Evolutionary conservation across 2,329 filamentous ascomycete genomes (phyloP).

Genomic region (Trichoderma endophyticum): DNA sequence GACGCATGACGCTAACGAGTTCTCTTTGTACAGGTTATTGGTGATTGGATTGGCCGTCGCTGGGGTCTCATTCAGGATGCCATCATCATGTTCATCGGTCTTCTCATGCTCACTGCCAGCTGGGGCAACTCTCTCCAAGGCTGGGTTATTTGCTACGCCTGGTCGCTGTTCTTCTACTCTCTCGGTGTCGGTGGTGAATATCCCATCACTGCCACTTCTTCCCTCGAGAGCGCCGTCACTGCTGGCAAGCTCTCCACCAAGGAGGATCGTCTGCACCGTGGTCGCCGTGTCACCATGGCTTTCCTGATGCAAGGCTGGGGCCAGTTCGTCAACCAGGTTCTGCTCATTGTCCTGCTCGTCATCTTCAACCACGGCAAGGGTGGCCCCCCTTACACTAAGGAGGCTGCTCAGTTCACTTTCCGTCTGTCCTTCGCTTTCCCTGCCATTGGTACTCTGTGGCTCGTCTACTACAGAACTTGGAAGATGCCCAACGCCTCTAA

Average conservation of each 20-base stretch:
- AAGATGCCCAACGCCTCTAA: conserved; percentile 89
- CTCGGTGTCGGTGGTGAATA: conserved; percentile 79
- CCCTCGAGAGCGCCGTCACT: conserved; percentile 88
- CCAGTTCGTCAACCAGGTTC: conserved; percentile 88
- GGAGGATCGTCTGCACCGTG: conserved; percentile 91
- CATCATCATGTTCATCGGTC: conserved; percentile 85
- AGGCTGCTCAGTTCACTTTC: conserved; percentile 86
- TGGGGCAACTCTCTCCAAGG: conserved; percentile 87
- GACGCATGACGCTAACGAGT: conserved; percentile 13
- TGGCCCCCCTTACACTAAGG: conserved; percentile 70
- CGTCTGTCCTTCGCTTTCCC: conserved; percentile 89
- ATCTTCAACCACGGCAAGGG: conserved; percentile 80
- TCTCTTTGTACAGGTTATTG: conserved; percentile 44
- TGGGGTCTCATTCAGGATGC: conserved; percentile 97
- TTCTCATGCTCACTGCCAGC: conserved; percentile 85
- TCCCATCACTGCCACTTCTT: conserved; percentile 92
- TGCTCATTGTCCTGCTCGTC: conserved; percentile 81
- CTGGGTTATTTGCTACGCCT: conserved; percentile 96
- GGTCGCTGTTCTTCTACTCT: conserved; percentile 78
- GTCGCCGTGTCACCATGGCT: conserved; percentile 89
- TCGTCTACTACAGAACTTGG: conserved; percentile 92
- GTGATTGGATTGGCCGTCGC: conserved; percentile 79
- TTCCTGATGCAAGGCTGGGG: conserved; percentile 99
- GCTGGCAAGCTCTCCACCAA: conserved; percentile 83
- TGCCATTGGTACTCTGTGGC: conserved; percentile 86